Percentiles rank a stretch among this genome's conserved stretches.
Evolutionary conservation across 768 basidiomycete species (phyloP).

Genomic region (Crucibulum laeve): DNA sequence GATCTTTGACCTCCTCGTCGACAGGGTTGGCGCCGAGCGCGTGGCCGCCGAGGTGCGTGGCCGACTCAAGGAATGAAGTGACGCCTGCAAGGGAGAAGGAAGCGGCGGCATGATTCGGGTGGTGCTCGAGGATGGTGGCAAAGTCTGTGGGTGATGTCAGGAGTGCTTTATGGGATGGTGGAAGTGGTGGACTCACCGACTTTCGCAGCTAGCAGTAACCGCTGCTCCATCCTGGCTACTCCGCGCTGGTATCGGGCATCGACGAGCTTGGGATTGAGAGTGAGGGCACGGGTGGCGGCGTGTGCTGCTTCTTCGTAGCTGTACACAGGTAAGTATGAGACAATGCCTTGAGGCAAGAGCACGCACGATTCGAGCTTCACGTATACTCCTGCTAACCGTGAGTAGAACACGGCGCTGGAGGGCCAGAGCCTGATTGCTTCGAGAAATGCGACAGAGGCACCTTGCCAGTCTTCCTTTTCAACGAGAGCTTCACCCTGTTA

Average conservation of each 20-base stretch:
- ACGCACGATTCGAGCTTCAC: conserved; percentile 27
- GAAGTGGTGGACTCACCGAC: neutral
- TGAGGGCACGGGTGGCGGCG: conserved; percentile 27
- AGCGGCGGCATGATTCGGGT: neutral
- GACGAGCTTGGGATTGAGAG: conserved; percentile 24
- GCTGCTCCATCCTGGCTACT: conserved; percentile 25
- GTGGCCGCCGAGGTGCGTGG: conserved; percentile 7
- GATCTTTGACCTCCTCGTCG: conserved; percentile 9
- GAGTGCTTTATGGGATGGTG: neutral
- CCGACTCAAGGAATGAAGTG: neutral
- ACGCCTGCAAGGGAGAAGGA: neutral
- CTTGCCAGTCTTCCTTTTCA: conserved; percentile 22
- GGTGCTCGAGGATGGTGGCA: neutral
- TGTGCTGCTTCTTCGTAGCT: conserved; percentile 30
- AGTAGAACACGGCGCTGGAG: conserved; percentile 26
- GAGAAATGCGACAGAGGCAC: conserved; percentile 22
- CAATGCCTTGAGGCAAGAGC: neutral
- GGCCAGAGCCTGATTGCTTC: conserved; percentile 21
- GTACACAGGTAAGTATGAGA: neutral
- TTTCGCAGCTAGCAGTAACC: neutral
- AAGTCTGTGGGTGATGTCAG: neutral
- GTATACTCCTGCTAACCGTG: conserved; percentile 30
- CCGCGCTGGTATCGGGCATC: conserved; percentile 37
- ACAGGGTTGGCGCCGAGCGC: neutral
- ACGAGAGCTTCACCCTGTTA: conserved; percentile 28